These are phyloP conservation scores for Aspergillus indologenus DNA, from an alignment of 495 filamentous ascomycete genomes.

Conservation along the genomic window DNA sequence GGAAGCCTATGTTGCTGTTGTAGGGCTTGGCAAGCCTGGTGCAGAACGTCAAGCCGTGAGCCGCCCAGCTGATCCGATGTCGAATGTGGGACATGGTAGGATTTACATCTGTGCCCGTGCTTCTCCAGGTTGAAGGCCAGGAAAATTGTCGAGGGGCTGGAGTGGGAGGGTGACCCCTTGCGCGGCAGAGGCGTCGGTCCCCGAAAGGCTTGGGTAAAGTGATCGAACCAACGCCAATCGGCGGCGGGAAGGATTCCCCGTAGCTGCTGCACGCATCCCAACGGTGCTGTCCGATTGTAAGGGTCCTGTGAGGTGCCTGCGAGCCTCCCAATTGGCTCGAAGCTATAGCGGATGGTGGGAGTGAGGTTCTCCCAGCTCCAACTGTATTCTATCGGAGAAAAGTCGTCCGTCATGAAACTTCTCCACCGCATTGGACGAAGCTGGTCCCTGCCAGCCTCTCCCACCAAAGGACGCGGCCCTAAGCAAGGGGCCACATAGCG, in stretches of 20 bases:
- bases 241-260: not conserved
- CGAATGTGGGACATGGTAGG: not conserved
- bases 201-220: constrained; percentile 1
- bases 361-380: not conserved
- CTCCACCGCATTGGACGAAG: not conserved
- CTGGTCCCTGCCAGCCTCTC: not conserved
- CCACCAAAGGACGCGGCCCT: not conserved
- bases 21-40: not conserved
- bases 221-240: constrained; percentile 5
- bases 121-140: constrained; percentile 1
- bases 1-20: not conserved
- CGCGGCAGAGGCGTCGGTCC: not conserved
- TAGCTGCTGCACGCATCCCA: not conserved
- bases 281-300: not conserved
- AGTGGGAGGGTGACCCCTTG: not conserved
- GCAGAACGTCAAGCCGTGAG: constrained; percentile 1
- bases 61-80: not conserved
- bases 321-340: not conserved
- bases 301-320: constrained; percentile 1
- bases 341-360: constrained; percentile 2
- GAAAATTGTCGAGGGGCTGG: constrained; percentile 2
- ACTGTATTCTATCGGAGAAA: constrained; percentile 1
- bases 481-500: not conserved
- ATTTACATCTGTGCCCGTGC: not conserved
- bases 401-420: constrained; percentile 9